Evolutionary conservation across 2,329 filamentous ascomycete genomes (phyloP).

Genomic region (Metarhizium rileyi): DNA sequence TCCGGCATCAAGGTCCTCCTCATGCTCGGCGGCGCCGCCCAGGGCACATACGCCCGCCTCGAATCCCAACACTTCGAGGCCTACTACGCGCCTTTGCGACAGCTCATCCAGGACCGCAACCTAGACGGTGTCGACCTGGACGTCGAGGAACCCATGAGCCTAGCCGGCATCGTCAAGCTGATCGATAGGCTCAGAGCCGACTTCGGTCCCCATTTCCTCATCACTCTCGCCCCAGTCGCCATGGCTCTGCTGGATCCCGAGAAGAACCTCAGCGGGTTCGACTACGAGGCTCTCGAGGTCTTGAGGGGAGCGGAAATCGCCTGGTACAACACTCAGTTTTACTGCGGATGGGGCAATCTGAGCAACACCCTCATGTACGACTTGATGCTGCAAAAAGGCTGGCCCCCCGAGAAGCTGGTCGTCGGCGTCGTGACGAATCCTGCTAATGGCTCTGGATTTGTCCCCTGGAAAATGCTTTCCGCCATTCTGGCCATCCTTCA

Average conservation of each 20-base stretch:
- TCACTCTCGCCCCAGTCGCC: conserved; percentile 75
- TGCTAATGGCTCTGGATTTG: conserved; percentile 53
- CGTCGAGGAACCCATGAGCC: conserved; percentile 66
- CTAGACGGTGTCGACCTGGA: conserved; percentile 69
- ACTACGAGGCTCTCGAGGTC: conserved; percentile 65
- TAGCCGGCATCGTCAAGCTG: conserved; percentile 55
- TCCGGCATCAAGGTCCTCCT: conserved; percentile 70
- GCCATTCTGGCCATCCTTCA: conserved; percentile 31
- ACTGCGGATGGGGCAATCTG: conserved; percentile 73
- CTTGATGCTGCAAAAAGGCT: conserved; percentile 50
- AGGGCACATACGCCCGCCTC: conserved; percentile 55
- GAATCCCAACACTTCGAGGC: conserved; percentile 55
- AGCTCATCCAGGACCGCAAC: conserved; percentile 49
- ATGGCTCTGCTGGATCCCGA: conserved; percentile 50
- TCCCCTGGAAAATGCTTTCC: conserved; percentile 37
- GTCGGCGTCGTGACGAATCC: conserved; percentile 74
- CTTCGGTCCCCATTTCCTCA: conserved; percentile 61
- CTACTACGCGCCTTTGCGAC: conserved; percentile 61
- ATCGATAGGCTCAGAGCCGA: conserved; percentile 59
- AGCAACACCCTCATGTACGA: conserved; percentile 38
- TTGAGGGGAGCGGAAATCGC: conserved; percentile 55
- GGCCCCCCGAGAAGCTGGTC: conserved; percentile 64
- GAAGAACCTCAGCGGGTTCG: conserved; percentile 68
- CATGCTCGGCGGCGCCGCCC: conserved; percentile 80
- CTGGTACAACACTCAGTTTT: conserved; percentile 92